Conservation (phyloP, 1,139 yeast genomes). For the Pichia terricola region DNA sequence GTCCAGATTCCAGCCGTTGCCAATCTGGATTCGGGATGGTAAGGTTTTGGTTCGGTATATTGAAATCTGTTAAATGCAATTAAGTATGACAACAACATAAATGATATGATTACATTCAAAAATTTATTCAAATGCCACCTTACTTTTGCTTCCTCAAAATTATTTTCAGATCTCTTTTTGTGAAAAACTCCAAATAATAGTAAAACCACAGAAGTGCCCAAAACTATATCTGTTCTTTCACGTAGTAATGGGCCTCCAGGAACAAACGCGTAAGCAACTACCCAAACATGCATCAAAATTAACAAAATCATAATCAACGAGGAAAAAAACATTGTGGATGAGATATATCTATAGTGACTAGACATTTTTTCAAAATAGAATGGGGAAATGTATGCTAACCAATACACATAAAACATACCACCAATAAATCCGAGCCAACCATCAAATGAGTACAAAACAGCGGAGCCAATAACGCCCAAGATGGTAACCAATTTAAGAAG, state of each 20-base stretch:
- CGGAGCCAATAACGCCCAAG: slow-evolving; percentile 41
- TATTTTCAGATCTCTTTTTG: background rate
- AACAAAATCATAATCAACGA: slow-evolving; percentile 47
- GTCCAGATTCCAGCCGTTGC: slow-evolving; percentile 98
- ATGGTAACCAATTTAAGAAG: slow-evolving; percentile 12
- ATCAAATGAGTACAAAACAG: slow-evolving; percentile 37
- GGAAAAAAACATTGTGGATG: slow-evolving; percentile 33
- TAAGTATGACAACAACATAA: slow-evolving; percentile 24
- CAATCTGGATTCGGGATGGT: slow-evolving; percentile 63
- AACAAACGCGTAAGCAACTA: slow-evolving; percentile 95
- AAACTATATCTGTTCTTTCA: slow-evolving; percentile 75
- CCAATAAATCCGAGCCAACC: slow-evolving; percentile 87
- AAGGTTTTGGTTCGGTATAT: slow-evolving; percentile 52
- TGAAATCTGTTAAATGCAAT: slow-evolving; percentile 55
- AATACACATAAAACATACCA: slow-evolving; percentile 54
- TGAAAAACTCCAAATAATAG: slow-evolving; percentile 29
- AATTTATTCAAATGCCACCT: slow-evolving; percentile 9
- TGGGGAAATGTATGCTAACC: slow-evolving; percentile 58
- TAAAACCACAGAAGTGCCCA: slow-evolving; percentile 42
- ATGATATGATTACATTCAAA: slow-evolving; percentile 18
- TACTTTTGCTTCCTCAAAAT: slow-evolving; percentile 7
- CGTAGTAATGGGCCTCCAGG: slow-evolving; percentile 86
- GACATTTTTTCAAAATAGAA: slow-evolving; percentile 35
- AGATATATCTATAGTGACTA: slow-evolving; percentile 7
- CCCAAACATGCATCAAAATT: slow-evolving; percentile 83